Evolutionary conservation across 2,329 filamentous ascomycete species (phyloP).

Genomic region (Mollisiaceae sp.): DNA sequence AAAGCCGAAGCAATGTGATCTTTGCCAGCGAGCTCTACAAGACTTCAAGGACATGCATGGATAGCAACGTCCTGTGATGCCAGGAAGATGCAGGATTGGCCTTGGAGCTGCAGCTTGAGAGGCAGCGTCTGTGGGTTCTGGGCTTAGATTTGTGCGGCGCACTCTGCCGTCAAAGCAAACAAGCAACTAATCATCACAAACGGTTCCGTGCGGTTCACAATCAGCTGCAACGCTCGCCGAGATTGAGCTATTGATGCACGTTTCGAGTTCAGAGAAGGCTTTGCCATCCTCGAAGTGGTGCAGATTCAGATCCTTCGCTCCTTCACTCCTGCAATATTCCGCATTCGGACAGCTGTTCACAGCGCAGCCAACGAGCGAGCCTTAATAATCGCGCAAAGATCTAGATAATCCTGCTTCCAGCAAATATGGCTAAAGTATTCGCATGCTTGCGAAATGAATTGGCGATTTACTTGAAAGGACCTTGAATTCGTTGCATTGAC

Average conservation of each 20-base stretch:
- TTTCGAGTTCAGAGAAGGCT: no score
- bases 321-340: neutral
- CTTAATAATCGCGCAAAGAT: slow-evolving; percentile 4
- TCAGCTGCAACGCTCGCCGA: slow-evolving; percentile 1
- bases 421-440: neutral
- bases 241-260: neutral
- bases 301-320: neutral
- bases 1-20: neutral
- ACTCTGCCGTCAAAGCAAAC: neutral
- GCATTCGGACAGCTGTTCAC: slow-evolving; percentile 1
- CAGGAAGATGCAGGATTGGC: neutral
- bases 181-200: neutral
- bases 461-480: no score
- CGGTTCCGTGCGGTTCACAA: neutral
- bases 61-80: slow-evolving; percentile 3
- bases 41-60: neutral
- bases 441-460: neutral
- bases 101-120: neutral
- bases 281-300: neutral
- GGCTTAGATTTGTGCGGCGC: neutral
- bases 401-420: neutral
- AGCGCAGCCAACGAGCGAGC: neutral
- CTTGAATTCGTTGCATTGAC: neutral
- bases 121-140: neutral
- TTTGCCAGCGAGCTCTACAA: neutral